Percentiles rank a stretch among this genome's conserved stretches.
phyloP scores from a whole-genome alignment of 176 grass and related monocot species.

The Dactylis glomerata region DNA sequence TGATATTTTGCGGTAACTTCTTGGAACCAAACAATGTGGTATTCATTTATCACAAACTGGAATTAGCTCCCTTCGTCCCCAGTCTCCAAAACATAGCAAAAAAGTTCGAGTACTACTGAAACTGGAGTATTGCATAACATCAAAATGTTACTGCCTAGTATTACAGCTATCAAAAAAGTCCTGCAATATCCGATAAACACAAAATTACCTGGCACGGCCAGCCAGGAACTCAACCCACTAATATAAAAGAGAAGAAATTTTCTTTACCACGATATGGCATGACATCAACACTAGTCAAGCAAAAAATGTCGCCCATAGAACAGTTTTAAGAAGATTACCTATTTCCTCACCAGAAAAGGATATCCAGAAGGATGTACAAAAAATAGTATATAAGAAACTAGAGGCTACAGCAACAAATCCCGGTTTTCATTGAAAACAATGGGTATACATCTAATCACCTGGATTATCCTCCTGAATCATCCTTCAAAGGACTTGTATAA shows the following conservation, averaged over 20 bases:
- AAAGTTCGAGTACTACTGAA: too few relatives aligned
- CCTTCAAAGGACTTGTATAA: slow-evolving; percentile 1
- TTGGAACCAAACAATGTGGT: too few relatives aligned
- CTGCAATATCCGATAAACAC: background rate
- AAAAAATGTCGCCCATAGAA: background rate
- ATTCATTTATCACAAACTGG: too few relatives aligned
- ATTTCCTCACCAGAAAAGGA: background rate
- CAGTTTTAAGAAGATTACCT: background rate
- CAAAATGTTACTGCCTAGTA: background rate
- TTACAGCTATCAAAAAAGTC: background rate
- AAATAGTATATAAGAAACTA: slow-evolving; percentile 24
- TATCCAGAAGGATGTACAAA: slow-evolving; percentile 28
- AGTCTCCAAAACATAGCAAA: too few relatives aligned
- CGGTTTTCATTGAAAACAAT: background rate
- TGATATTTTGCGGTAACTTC: too few relatives aligned
- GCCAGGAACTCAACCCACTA: background rate
- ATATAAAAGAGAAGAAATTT: background rate
- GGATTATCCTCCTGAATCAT: slow-evolving; percentile 24
- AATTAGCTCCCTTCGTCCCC: background rate
- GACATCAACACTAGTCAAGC: background rate
- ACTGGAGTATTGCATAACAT: too few relatives aligned
- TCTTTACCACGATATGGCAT: background rate
- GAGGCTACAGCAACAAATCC: slow-evolving; percentile 17
- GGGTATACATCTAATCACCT: slow-evolving; percentile 24
- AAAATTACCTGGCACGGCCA: background rate